Base-by-base conservation (phyloP, 306 rosid species). In the Ammopiptanthus mongolicus region DNA sequence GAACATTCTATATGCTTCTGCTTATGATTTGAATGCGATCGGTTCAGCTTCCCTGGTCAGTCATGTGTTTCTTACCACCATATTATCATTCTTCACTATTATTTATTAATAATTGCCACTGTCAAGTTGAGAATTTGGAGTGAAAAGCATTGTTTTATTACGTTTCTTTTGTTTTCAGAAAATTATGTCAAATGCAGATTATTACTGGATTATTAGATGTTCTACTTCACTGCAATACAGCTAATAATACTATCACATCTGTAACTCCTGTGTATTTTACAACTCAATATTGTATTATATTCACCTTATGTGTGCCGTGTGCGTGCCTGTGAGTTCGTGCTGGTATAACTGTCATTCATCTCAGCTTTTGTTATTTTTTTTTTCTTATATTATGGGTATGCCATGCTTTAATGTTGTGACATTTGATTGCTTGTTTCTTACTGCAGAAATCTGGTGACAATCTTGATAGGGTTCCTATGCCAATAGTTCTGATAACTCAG, bases 401-500 rank as follows among this genome's bases (percentile, higher is more conserved):
- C 36, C 11, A 48, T 50, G 57, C 62, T 48, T 79, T 48, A 64
- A 15, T 71, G 15, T 57, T 29, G 8, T 65, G 29, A 62, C 60
- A 48, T 44, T 41, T 71, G 76, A 59, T 86, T 82, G 58, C 7
- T 63, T 53, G 25, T 53, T 70, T 80, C 80, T 28, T 71, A 71
- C 67, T 90, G 91, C 91, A 95, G 97, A 80, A 44, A 57, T 81
- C 83, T 42, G 73, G 67, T 76, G 81, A 60, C 69, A 90, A 81
- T 70, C 62, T 18, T 64, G 90, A 90, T 70, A 73, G 17, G 71
- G 82, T 86, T 69, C 96, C 96, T 9, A 92, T 85, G 96, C 97
- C 99, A 76, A 84, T 92, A 41, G 96, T 95, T 75, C 33, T 84
- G 80, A 95, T 95, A 17, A 85, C 90, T 83, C 99, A 95, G 85